These are phyloP conservation scores for Leonotis leonurus DNA, from an alignment of 257 asterid species.

Conservation along the genomic window DNA sequence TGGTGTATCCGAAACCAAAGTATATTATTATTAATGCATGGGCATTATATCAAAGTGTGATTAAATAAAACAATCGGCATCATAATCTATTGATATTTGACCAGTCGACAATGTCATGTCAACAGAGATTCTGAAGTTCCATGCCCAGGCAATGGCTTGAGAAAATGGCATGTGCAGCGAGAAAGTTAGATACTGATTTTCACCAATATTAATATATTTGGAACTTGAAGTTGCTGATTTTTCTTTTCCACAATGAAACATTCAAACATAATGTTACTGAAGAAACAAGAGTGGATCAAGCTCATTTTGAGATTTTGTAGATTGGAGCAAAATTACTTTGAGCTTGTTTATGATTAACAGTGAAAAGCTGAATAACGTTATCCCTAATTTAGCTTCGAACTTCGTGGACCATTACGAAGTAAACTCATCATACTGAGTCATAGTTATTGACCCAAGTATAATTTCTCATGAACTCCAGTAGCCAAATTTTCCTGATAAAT, in stretches of 20 bases:
- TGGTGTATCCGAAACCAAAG: slow-evolving; percentile 2
- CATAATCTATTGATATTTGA: no score
- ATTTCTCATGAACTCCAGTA: not conserved
- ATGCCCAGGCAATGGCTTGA: not conserved
- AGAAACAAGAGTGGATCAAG: no score
- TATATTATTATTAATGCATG: not conserved
- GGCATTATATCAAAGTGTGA: not conserved
- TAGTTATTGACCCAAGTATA: not conserved
- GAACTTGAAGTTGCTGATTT: not conserved
- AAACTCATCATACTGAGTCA: not conserved
- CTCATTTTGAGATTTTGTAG: no score
- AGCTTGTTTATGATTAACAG: not conserved
- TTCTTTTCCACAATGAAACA: not conserved
- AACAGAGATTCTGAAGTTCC: not conserved
- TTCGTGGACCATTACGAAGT: not conserved
- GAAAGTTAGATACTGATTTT: not conserved
- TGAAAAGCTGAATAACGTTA: not conserved
- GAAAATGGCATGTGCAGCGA: not conserved
- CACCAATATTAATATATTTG: not conserved
- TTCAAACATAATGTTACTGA: no score
- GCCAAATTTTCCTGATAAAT: not conserved
- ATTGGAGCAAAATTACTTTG: not conserved
- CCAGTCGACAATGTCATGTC: not conserved
- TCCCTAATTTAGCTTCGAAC: not conserved
- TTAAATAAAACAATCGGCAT: no score